Percentiles rank a stretch among this genome's conserved stretches.
Evolutionary conservation across 2,329 filamentous ascomycete species (phyloP).

Genomic region (Trichophyton verrucosum): DNA sequence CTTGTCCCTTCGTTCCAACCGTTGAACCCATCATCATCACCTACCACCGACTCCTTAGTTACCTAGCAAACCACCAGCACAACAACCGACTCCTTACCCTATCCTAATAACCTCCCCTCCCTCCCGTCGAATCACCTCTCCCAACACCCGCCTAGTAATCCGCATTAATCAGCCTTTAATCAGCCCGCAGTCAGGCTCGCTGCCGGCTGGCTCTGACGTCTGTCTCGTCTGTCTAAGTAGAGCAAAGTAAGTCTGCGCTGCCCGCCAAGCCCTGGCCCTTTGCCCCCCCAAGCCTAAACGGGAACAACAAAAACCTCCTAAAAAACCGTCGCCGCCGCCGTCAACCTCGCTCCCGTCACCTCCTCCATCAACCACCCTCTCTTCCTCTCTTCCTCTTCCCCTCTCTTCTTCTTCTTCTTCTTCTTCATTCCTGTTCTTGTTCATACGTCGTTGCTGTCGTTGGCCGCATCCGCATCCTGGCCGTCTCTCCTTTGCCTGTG

Average conservation of each 20-base stretch:
- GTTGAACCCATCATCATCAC: too few species aligned
- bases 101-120: too few species aligned
- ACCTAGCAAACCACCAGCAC: too few species aligned
- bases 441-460: background rate
- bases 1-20: too few species aligned
- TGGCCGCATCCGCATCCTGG: background rate
- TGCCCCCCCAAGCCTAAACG: background rate
- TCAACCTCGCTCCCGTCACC: background rate
- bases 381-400: background rate
- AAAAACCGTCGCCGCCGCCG: background rate
- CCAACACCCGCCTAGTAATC: too few species aligned
- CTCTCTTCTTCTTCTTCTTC: background rate
- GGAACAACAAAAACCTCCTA: background rate
- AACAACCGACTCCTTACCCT: too few species aligned
- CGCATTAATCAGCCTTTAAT: too few species aligned
- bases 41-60: too few species aligned
- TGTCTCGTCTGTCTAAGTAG: background rate
- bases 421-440: background rate
- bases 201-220: background rate
- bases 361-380: background rate
- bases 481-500: conserved; percentile 2
- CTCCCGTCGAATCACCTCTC: too few species aligned
- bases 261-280: background rate
- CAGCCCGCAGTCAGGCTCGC: too few species aligned
- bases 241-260: background rate